Evolutionary conservation across 2,329 filamentous ascomycete genomes (phyloP).

Genomic region (Trichoderma gracile): DNA sequence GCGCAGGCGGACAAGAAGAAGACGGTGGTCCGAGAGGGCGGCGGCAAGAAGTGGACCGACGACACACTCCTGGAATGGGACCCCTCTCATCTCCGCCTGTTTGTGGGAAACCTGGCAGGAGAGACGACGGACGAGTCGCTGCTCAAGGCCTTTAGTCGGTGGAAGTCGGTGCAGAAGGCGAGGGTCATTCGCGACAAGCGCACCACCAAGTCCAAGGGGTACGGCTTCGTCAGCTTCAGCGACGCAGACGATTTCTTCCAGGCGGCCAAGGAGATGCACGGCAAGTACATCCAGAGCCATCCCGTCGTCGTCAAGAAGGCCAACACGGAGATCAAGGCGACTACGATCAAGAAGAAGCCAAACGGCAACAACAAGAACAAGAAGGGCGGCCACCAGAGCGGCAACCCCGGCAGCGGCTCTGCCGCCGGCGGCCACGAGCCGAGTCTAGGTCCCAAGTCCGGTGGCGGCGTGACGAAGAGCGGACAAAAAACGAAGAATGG

Average conservation of each 20-base stretch:
- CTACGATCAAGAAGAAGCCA: slow-evolving; percentile 64
- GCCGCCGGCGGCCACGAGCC: slow-evolving; percentile 48
- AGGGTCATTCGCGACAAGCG: slow-evolving; percentile 93
- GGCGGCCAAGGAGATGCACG: slow-evolving; percentile 96
- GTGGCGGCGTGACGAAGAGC: slow-evolving; percentile 59
- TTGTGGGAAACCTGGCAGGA: slow-evolving; percentile 94
- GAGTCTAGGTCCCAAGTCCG: slow-evolving; percentile 50
- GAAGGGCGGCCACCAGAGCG: slow-evolving; percentile 43
- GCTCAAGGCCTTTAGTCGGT: slow-evolving; percentile 88
- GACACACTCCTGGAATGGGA: slow-evolving; percentile 91
- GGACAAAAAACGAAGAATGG: slow-evolving; percentile 69
- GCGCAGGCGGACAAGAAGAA: slow-evolving; percentile 65
- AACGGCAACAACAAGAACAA: slow-evolving; percentile 40
- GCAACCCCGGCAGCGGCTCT: slow-evolving; percentile 33
- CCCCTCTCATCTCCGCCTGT: slow-evolving; percentile 87
- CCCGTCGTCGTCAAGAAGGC: slow-evolving; percentile 85
- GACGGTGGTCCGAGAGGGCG: slow-evolving; percentile 85
- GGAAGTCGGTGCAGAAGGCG: slow-evolving; percentile 86
- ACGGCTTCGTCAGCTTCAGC: slow-evolving; percentile 93
- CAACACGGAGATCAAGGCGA: slow-evolving; percentile 85
- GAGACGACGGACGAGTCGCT: slow-evolving; percentile 97
- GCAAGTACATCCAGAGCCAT: slow-evolving; percentile 98
- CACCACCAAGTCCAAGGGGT: slow-evolving; percentile 94
- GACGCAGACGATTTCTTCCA: slow-evolving; percentile 96
- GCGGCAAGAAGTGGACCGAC: slow-evolving; percentile 92